A percentile compares a stretch with the other conserved stretches of the same genome.
These are phyloP conservation scores for Oemleria cerasiformis DNA, from an alignment of 306 rosid species.

Conservation along the genomic window DNA sequence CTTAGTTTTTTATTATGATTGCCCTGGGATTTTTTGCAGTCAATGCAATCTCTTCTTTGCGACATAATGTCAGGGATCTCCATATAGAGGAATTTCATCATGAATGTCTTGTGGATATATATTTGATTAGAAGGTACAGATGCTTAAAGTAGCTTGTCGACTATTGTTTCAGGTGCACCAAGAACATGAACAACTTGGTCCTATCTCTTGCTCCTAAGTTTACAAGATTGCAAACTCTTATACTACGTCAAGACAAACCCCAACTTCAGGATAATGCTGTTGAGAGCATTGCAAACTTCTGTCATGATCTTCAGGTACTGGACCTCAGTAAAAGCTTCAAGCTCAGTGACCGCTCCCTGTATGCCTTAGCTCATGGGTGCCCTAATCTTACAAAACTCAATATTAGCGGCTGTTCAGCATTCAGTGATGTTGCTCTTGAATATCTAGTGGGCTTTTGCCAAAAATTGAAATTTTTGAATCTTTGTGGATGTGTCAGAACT, in stretches of 20 bases:
- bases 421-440: slow-evolving; percentile 75
- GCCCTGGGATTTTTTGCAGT: neutral
- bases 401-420: slow-evolving; percentile 82
- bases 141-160: neutral
- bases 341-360: slow-evolving; percentile 70
- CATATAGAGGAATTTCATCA: neutral
- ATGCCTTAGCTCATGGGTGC: slow-evolving; percentile 73
- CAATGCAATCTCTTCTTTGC: neutral
- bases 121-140: neutral
- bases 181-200: slow-evolving; percentile 86
- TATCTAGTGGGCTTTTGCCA: slow-evolving; percentile 67
- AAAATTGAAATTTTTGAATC: slow-evolving; percentile 67
- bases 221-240: slow-evolving; percentile 62
- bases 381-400: slow-evolving; percentile 63
- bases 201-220: slow-evolving; percentile 77
- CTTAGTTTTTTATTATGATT: too few species aligned
- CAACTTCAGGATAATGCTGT: slow-evolving; percentile 81
- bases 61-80: neutral
- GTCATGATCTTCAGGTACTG: slow-evolving; percentile 78
- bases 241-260: slow-evolving; percentile 83
- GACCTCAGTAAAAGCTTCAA: slow-evolving; percentile 96
- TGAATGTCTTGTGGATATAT: too few species aligned
- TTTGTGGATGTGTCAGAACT: slow-evolving; percentile 79
- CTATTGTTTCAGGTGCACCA: slow-evolving; percentile 68
- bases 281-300: slow-evolving; percentile 63